phyloP scores from a whole-genome alignment of 805 yeast species.

The Kodamaea kaohsiungensis region DNA sequence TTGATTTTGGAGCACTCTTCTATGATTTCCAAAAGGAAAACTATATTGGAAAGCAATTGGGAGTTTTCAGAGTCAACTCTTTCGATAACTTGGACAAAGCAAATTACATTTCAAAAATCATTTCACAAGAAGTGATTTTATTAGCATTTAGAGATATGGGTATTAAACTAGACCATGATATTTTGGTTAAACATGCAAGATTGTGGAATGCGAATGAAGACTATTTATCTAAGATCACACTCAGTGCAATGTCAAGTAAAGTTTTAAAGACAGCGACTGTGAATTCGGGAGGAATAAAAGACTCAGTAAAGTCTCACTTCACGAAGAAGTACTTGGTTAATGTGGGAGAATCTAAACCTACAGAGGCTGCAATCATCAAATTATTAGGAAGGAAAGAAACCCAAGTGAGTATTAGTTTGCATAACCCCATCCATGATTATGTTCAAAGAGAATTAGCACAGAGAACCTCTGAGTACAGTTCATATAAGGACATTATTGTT shows the following conservation, averaged over 20 bases:
- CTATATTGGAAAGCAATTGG: constrained; percentile 50
- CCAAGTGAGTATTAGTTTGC: constrained; percentile 44
- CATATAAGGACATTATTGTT: constrained; percentile 40
- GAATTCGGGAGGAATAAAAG: constrained; percentile 17
- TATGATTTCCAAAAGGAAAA: constrained; percentile 35
- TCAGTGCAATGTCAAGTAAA: constrained; percentile 36
- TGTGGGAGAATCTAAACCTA: constrained; percentile 40
- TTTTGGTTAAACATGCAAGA: constrained; percentile 40
- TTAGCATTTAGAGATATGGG: constrained; percentile 48
- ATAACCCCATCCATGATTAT: constrained; percentile 57
- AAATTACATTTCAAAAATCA: constrained; percentile 46
- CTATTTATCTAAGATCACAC: constrained; percentile 38
- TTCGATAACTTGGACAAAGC: constrained; percentile 52
- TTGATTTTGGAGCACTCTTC: constrained; percentile 49
- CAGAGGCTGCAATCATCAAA: constrained; percentile 46
- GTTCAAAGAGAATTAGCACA: constrained; percentile 43
- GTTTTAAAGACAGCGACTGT: background rate
- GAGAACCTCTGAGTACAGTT: constrained; percentile 41
- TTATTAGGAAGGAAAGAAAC: constrained; percentile 50
- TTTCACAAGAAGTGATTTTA: constrained; percentile 50
- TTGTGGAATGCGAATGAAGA: constrained; percentile 52
- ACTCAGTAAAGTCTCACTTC: constrained; percentile 34
- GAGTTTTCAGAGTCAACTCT: constrained; percentile 51
- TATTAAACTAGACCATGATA: constrained; percentile 31
- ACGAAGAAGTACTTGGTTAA: constrained; percentile 42